phyloP scores from a whole-genome alignment of 225 moss, liverwort and hornwort genomes.

The Bryum argenteum region DNA sequence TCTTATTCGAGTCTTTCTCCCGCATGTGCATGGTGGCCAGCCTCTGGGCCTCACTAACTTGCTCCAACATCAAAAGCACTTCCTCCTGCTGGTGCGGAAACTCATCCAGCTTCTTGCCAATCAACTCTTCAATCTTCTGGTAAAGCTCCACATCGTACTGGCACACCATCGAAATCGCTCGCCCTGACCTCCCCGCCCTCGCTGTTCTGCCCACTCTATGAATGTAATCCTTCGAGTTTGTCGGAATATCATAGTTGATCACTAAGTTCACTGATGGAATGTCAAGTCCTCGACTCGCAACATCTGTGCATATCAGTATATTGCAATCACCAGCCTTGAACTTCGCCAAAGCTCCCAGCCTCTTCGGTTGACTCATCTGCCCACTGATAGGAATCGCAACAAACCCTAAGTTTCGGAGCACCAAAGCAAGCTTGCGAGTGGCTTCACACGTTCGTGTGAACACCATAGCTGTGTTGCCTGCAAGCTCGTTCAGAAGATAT shows the following conservation, averaged over 20 bases:
- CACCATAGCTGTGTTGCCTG: conserved; percentile 87
- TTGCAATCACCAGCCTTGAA: conserved; percentile 94
- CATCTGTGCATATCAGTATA: conserved; percentile 91
- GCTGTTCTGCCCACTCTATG: conserved; percentile 96
- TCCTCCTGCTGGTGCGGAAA: conserved; percentile 72
- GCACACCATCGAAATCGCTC: conserved; percentile 83
- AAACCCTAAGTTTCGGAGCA: conserved; percentile 78
- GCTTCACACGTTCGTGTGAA: conserved; percentile 94
- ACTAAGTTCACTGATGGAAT: conserved; percentile 83
- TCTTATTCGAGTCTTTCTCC: conserved; percentile 73
- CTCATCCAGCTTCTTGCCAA: conserved; percentile 71
- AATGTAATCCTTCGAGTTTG: conserved; percentile 92
- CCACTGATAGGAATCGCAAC: conserved; percentile 96
- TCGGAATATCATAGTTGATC: conserved; percentile 90
- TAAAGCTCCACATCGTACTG: conserved; percentile 96
- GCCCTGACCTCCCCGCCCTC: conserved; percentile 82
- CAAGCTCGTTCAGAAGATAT: conserved; percentile 73
- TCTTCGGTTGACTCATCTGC: conserved; percentile 94
- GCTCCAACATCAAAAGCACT: conserved; percentile 76
- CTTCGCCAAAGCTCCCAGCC: conserved; percentile 80
- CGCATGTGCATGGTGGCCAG: conserved; percentile 76
- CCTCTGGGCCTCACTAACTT: conserved; percentile 79
- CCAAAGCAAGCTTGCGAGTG: conserved; percentile 76
- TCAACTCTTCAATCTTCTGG: conserved; percentile 87
- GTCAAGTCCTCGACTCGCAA: conserved; percentile 94